Evolutionary conservation across 148 eudicot genomes (phyloP).

Genomic region (Spergularia marina): DNA sequence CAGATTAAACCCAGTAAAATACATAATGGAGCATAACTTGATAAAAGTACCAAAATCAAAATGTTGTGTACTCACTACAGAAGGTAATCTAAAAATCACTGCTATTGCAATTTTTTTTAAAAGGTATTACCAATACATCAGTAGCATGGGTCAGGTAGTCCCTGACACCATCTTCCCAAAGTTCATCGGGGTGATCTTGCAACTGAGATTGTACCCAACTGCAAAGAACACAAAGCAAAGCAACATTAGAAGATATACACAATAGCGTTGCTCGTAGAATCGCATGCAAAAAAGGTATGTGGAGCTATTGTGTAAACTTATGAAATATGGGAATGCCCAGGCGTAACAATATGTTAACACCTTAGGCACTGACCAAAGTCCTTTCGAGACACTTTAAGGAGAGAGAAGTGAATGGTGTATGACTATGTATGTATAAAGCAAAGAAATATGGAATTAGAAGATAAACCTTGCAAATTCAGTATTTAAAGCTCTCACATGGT

Average conservation of each 20-base stretch:
- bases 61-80: background rate
- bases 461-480: constrained; percentile 85
- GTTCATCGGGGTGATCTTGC: constrained; percentile 86
- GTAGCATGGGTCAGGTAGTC: constrained; percentile 76
- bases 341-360: background rate
- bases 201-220: constrained; percentile 95
- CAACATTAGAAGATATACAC: constrained; percentile 1
- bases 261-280: background rate
- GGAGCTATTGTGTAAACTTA: background rate
- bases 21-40: background rate
- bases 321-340: background rate
- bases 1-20: background rate
- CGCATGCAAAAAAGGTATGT: background rate
- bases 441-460: constrained; percentile 12
- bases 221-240: constrained; percentile 28
- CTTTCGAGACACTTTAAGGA: background rate
- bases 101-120: background rate
- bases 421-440: background rate
- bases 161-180: constrained; percentile 91
- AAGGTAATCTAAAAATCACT: background rate
- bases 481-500: constrained; percentile 94
- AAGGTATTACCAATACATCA: constrained; percentile 52
- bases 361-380: background rate
- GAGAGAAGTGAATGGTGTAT: background rate
- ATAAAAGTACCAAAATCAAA: background rate